Evolutionary conservation across 2,329 filamentous ascomycete species (phyloP).

Genomic region (Alternaria atra): DNA sequence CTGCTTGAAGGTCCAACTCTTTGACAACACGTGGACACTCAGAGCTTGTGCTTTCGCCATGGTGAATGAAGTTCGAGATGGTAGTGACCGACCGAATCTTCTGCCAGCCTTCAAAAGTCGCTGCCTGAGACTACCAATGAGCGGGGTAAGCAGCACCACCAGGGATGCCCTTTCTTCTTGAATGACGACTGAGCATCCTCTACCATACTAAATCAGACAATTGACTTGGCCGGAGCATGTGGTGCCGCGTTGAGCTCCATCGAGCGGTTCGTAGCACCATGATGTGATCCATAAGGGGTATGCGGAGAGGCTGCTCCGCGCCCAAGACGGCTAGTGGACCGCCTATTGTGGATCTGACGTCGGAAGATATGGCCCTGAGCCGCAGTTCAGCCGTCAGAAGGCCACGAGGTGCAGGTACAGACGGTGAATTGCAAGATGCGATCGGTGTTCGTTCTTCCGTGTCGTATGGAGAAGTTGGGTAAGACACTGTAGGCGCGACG

Average conservation of each 20-base stretch:
- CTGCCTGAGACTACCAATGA: slow-evolving; percentile 6
- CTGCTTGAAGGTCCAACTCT: slow-evolving; percentile 59
- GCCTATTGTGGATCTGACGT: slow-evolving; percentile 16
- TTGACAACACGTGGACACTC: slow-evolving; percentile 43
- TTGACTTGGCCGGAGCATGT: slow-evolving; percentile 38
- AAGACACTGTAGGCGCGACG: slow-evolving; percentile 5
- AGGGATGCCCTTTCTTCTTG: slow-evolving; percentile 17
- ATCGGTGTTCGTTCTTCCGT: slow-evolving; percentile 37
- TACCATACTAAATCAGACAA: slow-evolving; percentile 33
- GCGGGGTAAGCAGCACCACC: slow-evolving; percentile 19
- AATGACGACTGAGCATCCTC: slow-evolving; percentile 14
- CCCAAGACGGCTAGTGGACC: slow-evolving; percentile 29
- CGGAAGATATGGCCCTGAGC: slow-evolving; percentile 32
- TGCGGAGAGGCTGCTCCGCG: slow-evolving; percentile 29
- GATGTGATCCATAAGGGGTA: slow-evolving; percentile 26
- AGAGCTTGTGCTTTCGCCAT: slow-evolving; percentile 41
- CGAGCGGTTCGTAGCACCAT: slow-evolving; percentile 35
- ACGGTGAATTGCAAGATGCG: slow-evolving; percentile 20
- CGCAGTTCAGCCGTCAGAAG: slow-evolving; percentile 18
- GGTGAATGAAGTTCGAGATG: slow-evolving; percentile 9
- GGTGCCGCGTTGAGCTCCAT: slow-evolving; percentile 39
- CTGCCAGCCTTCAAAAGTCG: slow-evolving; percentile 9
- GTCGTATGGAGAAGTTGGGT: slow-evolving; percentile 18
- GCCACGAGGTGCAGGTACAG: slow-evolving; percentile 23
- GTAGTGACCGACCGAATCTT: slow-evolving; percentile 1